Evolutionary conservation across 495 filamentous ascomycete genomes (phyloP), one percentile per base, ranked within the genome.

Genomic region (Penicillium waksmanii): DNA sequence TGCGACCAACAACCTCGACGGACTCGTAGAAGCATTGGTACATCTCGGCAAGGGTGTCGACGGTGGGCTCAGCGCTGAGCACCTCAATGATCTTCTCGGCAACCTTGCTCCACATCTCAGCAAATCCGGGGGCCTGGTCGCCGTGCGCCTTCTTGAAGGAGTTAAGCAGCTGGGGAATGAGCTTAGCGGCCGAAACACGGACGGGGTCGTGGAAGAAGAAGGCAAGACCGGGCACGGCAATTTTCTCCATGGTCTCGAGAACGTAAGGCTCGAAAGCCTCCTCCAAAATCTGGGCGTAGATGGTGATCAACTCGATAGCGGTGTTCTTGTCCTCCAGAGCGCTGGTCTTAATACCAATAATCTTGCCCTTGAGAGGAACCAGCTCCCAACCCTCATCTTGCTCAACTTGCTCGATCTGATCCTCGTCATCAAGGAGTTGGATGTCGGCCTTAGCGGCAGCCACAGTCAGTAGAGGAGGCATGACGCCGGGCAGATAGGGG

Each of bases 181-280:
- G 85, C 75, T 96, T 97, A 6, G 96, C 96, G 11, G 96, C 95
- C 19, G 96, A 91, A 35, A 96, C 93, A 17, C 96, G 90, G 43
- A 98, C 96, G 1, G 95, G 93, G 73, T 99, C 96, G 72, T 98
- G 96, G 85, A 99, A 99, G 82, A 99, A 98, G 84, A 98, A 99
- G 5, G 91, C 89, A 19, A 99, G 84, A 1, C 96, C 92, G 21
- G 96, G 94, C 34, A 99, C 77, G 5, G 93, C 92, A 66, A 98
- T 95, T 73, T 96, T 95, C 73, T 95, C 92, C 90, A 97, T 95
- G 59, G 96, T 96, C 43, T 96, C 87, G 23, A 88, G 74, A 33
- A 96, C 96, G 61, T 96, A 97, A 3, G 90, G 90, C 60, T 95
- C 93, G 68, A 99, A 98, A 31, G 90, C 87, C 4, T 83, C 90